Conservation (phyloP, 768 basidiomycete genomes). For the Pulveroboletus frians region DNA sequence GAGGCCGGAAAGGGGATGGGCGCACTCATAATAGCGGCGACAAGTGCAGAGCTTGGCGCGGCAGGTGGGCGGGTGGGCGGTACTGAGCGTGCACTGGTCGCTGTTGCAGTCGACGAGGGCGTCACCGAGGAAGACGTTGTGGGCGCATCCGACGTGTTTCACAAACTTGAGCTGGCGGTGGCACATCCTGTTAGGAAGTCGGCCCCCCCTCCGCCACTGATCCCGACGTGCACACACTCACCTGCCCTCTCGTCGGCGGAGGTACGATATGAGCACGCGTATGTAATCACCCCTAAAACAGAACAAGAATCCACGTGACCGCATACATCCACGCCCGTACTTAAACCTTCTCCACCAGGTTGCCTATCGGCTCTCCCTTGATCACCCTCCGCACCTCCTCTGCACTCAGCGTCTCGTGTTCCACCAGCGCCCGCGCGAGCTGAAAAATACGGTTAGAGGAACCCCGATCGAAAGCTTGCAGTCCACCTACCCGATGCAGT, state of each 20-base stretch:
- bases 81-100: conserved; percentile 42
- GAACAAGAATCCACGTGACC: no score
- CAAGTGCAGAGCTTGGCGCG: conserved; percentile 39
- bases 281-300: no score
- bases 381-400: conserved; percentile 86
- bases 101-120: conserved; percentile 49
- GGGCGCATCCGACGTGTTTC: conserved; percentile 49
- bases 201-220: neutral
- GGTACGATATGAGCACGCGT: conserved; percentile 33
- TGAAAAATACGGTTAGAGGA: conserved; percentile 24
- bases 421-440: conserved; percentile 89
- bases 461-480: neutral
- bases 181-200: conserved; percentile 48
- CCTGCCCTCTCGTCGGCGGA: conserved; percentile 45
- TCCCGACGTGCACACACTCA: conserved; percentile 3
- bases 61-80: conserved; percentile 46
- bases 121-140: conserved; percentile 44
- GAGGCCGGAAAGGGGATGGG: neutral
- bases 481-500: conserved; percentile 58
- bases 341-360: conserved; percentile 54
- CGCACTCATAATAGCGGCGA: conserved; percentile 53
- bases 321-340: no score
- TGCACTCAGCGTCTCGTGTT: conserved; percentile 87
- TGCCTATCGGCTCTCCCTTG: conserved; percentile 74
- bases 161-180: conserved; percentile 53